Conservation (phyloP, 2,329 filamentous ascomycete genomes). For the Lachnellula willkommii region DNA sequence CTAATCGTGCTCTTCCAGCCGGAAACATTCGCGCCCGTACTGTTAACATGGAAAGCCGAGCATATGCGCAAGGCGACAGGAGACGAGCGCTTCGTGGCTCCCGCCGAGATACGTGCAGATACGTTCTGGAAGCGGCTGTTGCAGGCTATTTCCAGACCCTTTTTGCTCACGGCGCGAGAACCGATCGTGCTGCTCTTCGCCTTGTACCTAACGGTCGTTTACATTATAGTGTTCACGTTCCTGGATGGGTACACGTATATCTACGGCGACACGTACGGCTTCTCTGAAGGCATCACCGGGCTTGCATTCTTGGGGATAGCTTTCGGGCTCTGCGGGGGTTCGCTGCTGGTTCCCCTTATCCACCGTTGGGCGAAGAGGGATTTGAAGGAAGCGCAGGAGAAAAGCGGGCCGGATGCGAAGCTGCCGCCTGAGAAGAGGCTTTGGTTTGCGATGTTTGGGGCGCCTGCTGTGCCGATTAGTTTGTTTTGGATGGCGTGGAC, state of each 20-base stretch:
- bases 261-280: conserved; percentile 21
- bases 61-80: conserved; percentile 17
- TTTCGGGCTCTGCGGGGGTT: conserved; percentile 33
- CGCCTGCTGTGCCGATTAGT: conserved; percentile 12
- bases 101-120: conserved; percentile 18
- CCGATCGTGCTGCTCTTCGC: conserved; percentile 18
- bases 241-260: conserved; percentile 18
- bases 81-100: conserved; percentile 13
- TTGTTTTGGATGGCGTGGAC: conserved; percentile 24
- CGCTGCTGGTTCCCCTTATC: conserved; percentile 32
- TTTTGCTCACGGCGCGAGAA: conserved; percentile 12
- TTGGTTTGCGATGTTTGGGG: conserved; percentile 17
- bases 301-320: conserved; percentile 40
- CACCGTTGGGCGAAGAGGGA: conserved; percentile 28
- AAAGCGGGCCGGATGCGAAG: conserved; percentile 6
- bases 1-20: conserved; percentile 15
- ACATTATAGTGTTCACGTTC: conserved; percentile 22
- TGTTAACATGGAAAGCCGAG: conserved; percentile 15
- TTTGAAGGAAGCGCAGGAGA: conserved; percentile 2
- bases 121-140: conserved; percentile 17
- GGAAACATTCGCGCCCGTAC: conserved; percentile 16
- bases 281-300: conserved; percentile 37
- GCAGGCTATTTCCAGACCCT: conserved; percentile 11
- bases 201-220: conserved; percentile 17
- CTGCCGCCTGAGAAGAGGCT: conserved; percentile 25